Conservation (phyloP, 352 stramenopile genomes). For the Globisporangium radiosum region DNA sequence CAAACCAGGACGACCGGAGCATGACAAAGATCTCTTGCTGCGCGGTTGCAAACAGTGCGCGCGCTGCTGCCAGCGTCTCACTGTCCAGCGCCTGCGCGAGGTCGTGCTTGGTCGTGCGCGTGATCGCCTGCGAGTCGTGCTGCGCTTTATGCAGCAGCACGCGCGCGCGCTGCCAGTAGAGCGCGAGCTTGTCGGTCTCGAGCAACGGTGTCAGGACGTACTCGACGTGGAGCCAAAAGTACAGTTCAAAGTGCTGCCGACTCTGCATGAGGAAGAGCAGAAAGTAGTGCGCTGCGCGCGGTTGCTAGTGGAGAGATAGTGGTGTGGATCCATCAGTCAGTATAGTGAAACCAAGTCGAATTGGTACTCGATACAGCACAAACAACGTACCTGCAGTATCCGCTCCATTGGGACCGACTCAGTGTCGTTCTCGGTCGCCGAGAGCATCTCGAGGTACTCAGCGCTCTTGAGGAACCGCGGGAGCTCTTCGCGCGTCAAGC, state of each 20-base stretch:
- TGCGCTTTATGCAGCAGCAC: conserved; percentile 69
- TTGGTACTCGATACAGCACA: background rate
- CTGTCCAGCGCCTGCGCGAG: conserved; percentile 42
- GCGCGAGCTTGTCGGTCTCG: conserved; percentile 29
- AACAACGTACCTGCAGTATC: conserved; percentile 42
- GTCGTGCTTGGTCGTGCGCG: conserved; percentile 65
- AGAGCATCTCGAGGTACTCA: conserved; percentile 82
- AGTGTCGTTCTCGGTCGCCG: conserved; percentile 70
- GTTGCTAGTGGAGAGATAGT: conserved; percentile 28
- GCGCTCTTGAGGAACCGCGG: conserved; percentile 78
- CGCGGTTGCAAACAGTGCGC: conserved; percentile 48
- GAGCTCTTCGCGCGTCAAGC: conserved; percentile 74
- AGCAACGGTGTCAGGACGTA: conserved; percentile 77
- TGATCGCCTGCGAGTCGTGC: conserved; percentile 75
- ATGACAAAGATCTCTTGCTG: conserved; percentile 83
- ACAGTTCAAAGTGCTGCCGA: conserved; percentile 82
- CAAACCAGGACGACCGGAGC: conserved; percentile 74
- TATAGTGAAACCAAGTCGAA: background rate
- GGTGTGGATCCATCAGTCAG: background rate
- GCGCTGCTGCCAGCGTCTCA: conserved; percentile 30
- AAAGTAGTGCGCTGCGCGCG: conserved; percentile 79
- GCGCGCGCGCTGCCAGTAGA: conserved; percentile 66
- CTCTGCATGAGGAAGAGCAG: conserved; percentile 84
- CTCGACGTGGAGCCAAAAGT: conserved; percentile 86
- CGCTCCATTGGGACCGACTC: conserved; percentile 75